Conservation (phyloP, 768 basidiomycete genomes). For the Leucosporidium yakuticum region DNA sequence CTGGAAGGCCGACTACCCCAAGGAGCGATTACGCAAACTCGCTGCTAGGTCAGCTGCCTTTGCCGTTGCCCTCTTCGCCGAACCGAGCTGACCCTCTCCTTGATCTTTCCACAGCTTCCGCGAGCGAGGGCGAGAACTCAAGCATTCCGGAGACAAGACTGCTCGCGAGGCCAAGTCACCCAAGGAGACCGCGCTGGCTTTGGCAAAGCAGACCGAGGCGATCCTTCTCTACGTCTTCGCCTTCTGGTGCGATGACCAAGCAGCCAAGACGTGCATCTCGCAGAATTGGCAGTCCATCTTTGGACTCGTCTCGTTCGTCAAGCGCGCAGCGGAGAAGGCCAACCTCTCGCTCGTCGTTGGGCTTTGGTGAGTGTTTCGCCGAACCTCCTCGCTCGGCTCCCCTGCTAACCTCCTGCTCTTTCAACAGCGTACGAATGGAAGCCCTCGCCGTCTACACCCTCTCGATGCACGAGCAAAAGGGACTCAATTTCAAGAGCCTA, state of each 20-base stretch:
- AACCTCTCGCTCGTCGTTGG: conserved; percentile 4
- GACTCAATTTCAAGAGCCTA: conserved; percentile 11
- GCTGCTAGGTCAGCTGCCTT: conserved; percentile 36
- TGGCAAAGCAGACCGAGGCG: conserved; percentile 73
- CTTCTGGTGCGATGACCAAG: conserved; percentile 59
- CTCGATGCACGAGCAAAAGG: conserved; percentile 33
- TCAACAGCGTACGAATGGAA: conserved; percentile 16
- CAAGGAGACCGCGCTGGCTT: conserved; percentile 64
- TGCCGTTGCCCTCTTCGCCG: conserved; percentile 46
- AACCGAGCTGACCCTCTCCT: conserved; percentile 59
- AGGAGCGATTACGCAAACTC: conserved; percentile 25
- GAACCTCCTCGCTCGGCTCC: background rate
- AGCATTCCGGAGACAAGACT: conserved; percentile 75
- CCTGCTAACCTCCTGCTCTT: background rate
- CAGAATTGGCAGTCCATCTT: conserved; percentile 36
- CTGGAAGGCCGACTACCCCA: conserved; percentile 32
- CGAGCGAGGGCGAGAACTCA: conserved; percentile 63
- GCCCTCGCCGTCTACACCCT: conserved; percentile 21
- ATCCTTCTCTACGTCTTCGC: conserved; percentile 77
- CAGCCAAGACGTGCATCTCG: conserved; percentile 41
- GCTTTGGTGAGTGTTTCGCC: conserved; percentile 16
- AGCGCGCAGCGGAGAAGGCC: conserved; percentile 28
- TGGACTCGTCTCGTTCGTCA: conserved; percentile 36
- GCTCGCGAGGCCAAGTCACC: conserved; percentile 56
- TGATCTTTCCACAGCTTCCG: conserved; percentile 56